phyloP scores from a whole-genome alignment of 768 basidiomycete species.

The Lactifluus pinguis region DNA sequence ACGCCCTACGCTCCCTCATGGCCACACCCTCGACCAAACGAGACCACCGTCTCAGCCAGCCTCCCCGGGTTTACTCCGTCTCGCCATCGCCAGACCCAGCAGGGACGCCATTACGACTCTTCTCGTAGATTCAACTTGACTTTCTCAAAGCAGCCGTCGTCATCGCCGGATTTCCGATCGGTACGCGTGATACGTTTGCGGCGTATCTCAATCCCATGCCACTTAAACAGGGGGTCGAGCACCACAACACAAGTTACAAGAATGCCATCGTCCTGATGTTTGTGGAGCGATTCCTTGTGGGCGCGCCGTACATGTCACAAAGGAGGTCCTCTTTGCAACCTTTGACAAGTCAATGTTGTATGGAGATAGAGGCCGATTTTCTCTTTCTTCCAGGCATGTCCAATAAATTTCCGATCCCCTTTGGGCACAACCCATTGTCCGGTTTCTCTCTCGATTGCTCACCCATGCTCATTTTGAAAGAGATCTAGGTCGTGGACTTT shows the following conservation, averaged over 20 bases:
- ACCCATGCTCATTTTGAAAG: background rate
- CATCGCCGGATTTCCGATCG: slow-evolving; percentile 67
- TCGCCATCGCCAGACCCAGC: slow-evolving; percentile 31
- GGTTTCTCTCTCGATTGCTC: background rate
- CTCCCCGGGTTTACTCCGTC: slow-evolving; percentile 19
- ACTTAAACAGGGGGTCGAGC: slow-evolving; percentile 65
- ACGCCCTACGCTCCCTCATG: slow-evolving; percentile 71
- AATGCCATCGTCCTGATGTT: slow-evolving; percentile 88
- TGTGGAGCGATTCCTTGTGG: slow-evolving; percentile 53
- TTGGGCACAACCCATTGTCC: background rate
- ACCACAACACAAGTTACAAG: slow-evolving; percentile 61
- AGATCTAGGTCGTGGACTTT: background rate
- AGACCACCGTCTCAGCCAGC: slow-evolving; percentile 37
- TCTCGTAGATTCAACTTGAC: slow-evolving; percentile 77
- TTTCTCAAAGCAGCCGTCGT: slow-evolving; percentile 79
- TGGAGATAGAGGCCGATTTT: background rate
- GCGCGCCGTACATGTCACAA: slow-evolving; percentile 79
- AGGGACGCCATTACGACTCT: slow-evolving; percentile 62
- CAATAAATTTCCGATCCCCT: background rate
- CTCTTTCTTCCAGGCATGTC: background rate
- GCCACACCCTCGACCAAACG: slow-evolving; percentile 61
- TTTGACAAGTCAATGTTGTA: slow-evolving; percentile 35
- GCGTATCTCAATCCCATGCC: slow-evolving; percentile 41
- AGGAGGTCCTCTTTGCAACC: slow-evolving; percentile 43
- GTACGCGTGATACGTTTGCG: slow-evolving; percentile 31